phyloP scores from a whole-genome alignment of 352 stramenopile genomes.

The Thraustochytrium sp. region DNA sequence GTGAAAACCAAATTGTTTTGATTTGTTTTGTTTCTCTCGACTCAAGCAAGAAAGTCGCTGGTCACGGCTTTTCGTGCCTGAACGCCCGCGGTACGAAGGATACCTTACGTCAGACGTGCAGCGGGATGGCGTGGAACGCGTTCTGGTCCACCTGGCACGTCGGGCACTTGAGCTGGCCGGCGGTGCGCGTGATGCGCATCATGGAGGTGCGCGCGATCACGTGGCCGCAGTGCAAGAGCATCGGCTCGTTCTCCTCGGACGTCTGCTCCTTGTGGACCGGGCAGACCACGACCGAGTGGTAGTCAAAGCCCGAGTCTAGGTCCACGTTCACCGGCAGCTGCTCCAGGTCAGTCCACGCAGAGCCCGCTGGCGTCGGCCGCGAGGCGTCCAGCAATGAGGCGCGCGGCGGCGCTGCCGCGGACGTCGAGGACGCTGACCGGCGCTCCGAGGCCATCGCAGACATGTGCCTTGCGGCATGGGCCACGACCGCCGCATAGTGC shows the following conservation, averaged over 20 bases:
- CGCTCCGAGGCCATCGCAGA: too few relatives aligned
- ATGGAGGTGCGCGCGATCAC: not conserved
- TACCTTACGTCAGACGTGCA: not conserved
- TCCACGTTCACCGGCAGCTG: conserved; percentile 2
- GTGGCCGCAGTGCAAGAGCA: conserved; percentile 4
- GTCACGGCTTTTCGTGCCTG: too few relatives aligned
- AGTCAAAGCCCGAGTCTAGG: not conserved
- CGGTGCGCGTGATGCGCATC: not conserved
- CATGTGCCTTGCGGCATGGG: too few relatives aligned
- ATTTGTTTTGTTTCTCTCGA: too few relatives aligned
- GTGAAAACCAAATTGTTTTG: too few relatives aligned
- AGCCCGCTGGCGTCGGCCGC: not conserved
- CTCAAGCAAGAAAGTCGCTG: too few relatives aligned
- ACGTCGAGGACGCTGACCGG: too few relatives aligned
- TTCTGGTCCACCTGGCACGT: conserved; percentile 19
- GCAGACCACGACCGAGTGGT: conserved; percentile 23
- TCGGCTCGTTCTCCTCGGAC: not conserved
- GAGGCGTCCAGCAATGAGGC: not conserved
- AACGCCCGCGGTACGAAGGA: too few relatives aligned
- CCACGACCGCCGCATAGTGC: not conserved
- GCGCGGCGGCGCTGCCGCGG: not conserved
- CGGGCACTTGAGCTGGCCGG: conserved; percentile 6
- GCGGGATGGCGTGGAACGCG: not conserved
- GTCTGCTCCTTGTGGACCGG: conserved; percentile 19
- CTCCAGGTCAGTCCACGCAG: not conserved